Conservation (phyloP, 2,329 filamentous ascomycete genomes). For the Talaromyces funiculosus region DNA sequence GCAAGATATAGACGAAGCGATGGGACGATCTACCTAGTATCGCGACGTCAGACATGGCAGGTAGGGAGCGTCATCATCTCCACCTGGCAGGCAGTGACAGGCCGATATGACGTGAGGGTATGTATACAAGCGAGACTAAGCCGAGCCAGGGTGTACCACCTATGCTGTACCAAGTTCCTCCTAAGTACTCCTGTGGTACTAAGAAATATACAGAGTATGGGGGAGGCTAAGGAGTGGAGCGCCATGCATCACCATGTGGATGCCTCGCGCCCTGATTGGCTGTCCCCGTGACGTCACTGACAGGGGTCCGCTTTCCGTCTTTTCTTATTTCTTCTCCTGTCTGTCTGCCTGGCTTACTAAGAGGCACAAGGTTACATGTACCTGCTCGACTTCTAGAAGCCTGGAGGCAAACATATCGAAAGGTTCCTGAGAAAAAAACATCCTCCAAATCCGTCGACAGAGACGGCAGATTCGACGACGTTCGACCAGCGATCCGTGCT, state of each 20-base stretch:
- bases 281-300: neutral
- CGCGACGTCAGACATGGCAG: constrained; percentile 6
- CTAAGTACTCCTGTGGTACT: too few species aligned
- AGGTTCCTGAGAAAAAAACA: too few species aligned
- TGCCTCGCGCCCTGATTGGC: neutral
- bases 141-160: too few species aligned
- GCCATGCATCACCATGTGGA: neutral
- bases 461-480: neutral
- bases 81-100: neutral
- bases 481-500: neutral
- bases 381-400: too few species aligned
- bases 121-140: too few species aligned
- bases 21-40: neutral
- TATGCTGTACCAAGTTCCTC: too few species aligned
- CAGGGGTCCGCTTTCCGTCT: neutral
- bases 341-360: too few species aligned
- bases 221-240: neutral
- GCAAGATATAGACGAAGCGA: constrained; percentile 1
- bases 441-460: too few species aligned
- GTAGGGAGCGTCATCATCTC: neutral
- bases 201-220: too few species aligned
- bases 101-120: too few species aligned
- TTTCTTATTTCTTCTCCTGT: neutral
- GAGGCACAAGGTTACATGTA: too few species aligned
- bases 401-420: too few species aligned